phyloP scores from a whole-genome alignment of 768 basidiomycete species.

The Daedalea quercina region DNA sequence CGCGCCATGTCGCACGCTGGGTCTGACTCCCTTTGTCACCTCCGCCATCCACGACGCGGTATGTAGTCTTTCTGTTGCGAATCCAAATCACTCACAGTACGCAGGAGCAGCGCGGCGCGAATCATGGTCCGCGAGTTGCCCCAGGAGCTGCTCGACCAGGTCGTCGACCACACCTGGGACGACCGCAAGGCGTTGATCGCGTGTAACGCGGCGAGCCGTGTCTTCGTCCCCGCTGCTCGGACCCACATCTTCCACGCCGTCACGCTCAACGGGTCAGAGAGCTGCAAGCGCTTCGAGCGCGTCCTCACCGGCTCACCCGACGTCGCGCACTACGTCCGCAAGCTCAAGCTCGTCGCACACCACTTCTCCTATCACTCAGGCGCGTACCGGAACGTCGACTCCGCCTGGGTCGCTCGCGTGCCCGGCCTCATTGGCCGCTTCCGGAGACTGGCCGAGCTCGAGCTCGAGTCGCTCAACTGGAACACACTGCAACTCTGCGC shows the following conservation, averaged over 20 bases:
- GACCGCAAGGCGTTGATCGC: conserved; percentile 14
- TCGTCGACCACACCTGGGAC: conserved; percentile 23
- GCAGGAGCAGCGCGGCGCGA: not conserved
- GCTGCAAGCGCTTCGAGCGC: conserved; percentile 12
- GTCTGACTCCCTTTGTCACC: not conserved
- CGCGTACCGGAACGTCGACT: not conserved
- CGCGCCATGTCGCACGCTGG: not conserved
- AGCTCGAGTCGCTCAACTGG: conserved; percentile 10
- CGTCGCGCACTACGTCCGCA: conserved; percentile 14
- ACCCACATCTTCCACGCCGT: conserved; percentile 20
- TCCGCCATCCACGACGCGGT: not conserved
- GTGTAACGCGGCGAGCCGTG: conserved; percentile 15
- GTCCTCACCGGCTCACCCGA: conserved; percentile 12
- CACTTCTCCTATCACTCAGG: not conserved
- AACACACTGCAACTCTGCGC: conserved; percentile 5
- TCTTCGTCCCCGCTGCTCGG: conserved; percentile 18
- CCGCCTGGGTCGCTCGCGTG: conserved; percentile 10
- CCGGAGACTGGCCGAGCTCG: conserved; percentile 5
- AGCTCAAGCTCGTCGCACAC: conserved; percentile 14
- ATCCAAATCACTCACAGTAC: not conserved
- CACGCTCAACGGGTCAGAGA: conserved; percentile 5
- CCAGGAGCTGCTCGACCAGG: conserved; percentile 22
- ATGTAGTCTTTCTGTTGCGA: not conserved
- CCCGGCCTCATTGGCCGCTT: conserved; percentile 6
- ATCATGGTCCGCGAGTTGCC: conserved; percentile 12